phyloP scores from a whole-genome alignment of 176 grass and related monocot species.

The Bromus sterilis region DNA sequence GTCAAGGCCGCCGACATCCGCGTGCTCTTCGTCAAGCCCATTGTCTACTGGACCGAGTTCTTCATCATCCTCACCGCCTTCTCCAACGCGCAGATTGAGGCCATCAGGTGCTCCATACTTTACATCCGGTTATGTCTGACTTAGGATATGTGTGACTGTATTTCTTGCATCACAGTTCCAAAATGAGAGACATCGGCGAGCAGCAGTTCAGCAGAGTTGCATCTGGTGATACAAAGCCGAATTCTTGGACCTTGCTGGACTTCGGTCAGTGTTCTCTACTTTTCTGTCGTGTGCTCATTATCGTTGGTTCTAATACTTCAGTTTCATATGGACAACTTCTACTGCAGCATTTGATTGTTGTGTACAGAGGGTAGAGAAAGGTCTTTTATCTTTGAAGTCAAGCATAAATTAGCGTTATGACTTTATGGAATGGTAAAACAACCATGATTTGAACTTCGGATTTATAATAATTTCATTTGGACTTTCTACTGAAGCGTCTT shows the following conservation, averaged over 20 bases:
- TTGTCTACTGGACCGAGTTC: conserved; percentile 96
- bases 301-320: neutral
- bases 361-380: neutral
- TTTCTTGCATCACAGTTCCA: conserved; percentile 42
- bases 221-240: conserved; percentile 85
- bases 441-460: too few species aligned
- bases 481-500: neutral
- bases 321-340: conserved; percentile 8
- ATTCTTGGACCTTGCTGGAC: conserved; percentile 92
- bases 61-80: conserved; percentile 95
- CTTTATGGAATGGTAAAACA: neutral
- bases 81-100: conserved; percentile 92
- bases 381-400: neutral
- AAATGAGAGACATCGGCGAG: conserved; percentile 86
- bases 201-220: conserved; percentile 75
- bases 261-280: conserved; percentile 47
- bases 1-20: conserved; percentile 83
- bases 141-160: neutral
- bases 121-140: neutral
- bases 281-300: neutral
- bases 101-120: conserved; percentile 55
- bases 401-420: neutral
- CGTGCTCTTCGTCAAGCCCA: conserved; percentile 74
- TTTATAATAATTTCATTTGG: too few species aligned
- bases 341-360: neutral